Evolutionary conservation across 306 rosid species (phyloP).

Genomic region (Pterocarpus santalinus): DNA sequence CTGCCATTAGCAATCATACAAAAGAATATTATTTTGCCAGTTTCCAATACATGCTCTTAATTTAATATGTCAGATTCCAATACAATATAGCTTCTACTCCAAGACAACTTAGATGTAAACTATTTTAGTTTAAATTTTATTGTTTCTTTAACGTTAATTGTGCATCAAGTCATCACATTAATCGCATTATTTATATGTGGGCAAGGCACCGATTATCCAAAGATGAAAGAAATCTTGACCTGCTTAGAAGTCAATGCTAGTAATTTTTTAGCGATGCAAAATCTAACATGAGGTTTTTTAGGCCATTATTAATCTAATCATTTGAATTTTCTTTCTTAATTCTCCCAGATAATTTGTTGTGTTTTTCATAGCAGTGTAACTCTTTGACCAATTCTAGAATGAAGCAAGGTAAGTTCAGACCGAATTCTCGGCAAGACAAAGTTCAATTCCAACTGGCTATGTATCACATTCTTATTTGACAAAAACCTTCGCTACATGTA

Average conservation of each 20-base stretch:
- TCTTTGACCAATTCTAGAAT: not conserved
- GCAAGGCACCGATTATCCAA: conserved; percentile 25
- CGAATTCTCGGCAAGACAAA: conserved; percentile 5
- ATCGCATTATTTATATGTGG: conserved; percentile 14
- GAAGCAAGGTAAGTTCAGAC: conserved; percentile 1
- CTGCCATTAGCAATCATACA: conserved; percentile 62
- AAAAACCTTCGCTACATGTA: not conserved
- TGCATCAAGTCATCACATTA: conserved; percentile 10
- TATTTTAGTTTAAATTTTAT: conserved; percentile 16
- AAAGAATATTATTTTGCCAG: conserved; percentile 37
- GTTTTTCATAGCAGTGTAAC: not conserved
- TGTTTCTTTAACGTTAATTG: conserved; percentile 13
- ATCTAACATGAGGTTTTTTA: conserved; percentile 6
- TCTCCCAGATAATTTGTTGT: conserved; percentile 16
- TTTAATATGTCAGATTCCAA: conserved; percentile 1
- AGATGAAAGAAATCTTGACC: conserved; percentile 8
- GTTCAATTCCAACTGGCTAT: not conserved
- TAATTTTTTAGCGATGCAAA: conserved; percentile 24
- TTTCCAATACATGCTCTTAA: conserved; percentile 23
- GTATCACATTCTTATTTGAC: not conserved
- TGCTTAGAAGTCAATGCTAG: conserved; percentile 15
- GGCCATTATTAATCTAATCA: not conserved
- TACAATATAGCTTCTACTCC: conserved; percentile 28
- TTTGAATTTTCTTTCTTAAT: conserved; percentile 26
- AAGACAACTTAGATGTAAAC: conserved; percentile 5